Base-by-base conservation (phyloP, 1,139 yeast species). In the Blastobotrys malaysiensis region DNA sequence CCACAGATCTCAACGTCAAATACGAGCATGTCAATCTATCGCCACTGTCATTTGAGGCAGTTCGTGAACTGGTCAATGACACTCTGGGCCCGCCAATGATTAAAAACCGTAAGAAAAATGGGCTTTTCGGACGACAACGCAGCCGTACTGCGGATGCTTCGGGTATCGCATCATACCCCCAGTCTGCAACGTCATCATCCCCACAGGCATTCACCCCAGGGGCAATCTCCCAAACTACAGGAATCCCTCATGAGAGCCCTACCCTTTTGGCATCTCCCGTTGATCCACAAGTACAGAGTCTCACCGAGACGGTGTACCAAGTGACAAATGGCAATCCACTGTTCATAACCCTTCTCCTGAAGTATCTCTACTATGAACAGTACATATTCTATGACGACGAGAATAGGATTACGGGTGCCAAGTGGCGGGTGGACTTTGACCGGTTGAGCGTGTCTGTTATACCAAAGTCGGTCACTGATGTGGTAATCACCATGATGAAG, bases 271-370 rank as follows among this genome's bases (percentile, higher is more conserved):
- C 48, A 27, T 19, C 51, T 3, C 13, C 55, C 7, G 55, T 57
- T 7, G 66, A 64, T 44, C 64, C 65, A 5, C 64, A 63, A 50
- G 66, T 63, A n/a, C 60, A 63, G 45, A 57, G 65, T n/a, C 56
- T 66, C 14, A 57, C 68, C 1, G 64, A 64, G 26, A 60, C 58
- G 3, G 57, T 69, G 1, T 63, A 62, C 57, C 57, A 60, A 1
- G 61, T 61, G 31, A 63, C 69, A 0, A 59, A 61, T 11, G 73
- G 73, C 1, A 69, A 68, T 49, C 68, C 72, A 6, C 56, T 70
- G 9, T 61, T 65, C 50, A 61, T 66, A 13, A 51, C 58, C 5
- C 50, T 64, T 16, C 53, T 65, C 43, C 57, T 65, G 18, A 56
- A 64, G 13, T 63, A 61, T 31, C 57, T 67, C 45, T 57, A 60